Conservation (phyloP, 1,139 yeast species). For the Ashbya aceris region DNA sequence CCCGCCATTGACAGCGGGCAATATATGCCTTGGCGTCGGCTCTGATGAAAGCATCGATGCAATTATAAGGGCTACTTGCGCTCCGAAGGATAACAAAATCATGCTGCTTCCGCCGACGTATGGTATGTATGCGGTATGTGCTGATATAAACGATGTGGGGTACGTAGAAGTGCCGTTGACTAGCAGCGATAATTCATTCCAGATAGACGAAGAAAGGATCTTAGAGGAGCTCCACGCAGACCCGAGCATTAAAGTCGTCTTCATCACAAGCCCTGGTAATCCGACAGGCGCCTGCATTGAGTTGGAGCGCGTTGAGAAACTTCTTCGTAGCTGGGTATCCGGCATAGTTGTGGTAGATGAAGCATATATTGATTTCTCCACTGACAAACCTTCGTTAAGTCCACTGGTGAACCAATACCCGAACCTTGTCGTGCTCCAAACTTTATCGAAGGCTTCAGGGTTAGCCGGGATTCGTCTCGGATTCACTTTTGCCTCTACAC, state of each 20-base stretch:
- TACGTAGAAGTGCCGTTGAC: constrained; percentile 60
- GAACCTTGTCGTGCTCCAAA: constrained; percentile 80
- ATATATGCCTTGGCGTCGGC: constrained; percentile 90
- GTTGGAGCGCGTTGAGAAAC: constrained; percentile 38
- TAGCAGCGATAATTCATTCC: constrained; percentile 47
- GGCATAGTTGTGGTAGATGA: constrained; percentile 87
- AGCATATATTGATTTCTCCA: constrained; percentile 85
- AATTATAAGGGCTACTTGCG: constrained; percentile 73
- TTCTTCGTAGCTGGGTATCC: constrained; percentile 51
- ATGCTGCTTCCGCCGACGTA: constrained; percentile 91
- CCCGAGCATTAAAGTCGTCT: constrained; percentile 56
- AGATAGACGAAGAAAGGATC: constrained; percentile 52
- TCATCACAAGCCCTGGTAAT: constrained; percentile 96
- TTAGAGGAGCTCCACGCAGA: constrained; percentile 46
- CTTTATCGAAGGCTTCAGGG: constrained; percentile 90
- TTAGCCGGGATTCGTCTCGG: constrained; percentile 92
- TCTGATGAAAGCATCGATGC: constrained; percentile 95
- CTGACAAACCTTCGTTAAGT: constrained; percentile 59
- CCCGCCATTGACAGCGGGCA: constrained; percentile 44
- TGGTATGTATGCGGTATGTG: constrained; percentile 92
- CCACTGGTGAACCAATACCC: constrained; percentile 76
- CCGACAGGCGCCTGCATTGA: constrained; percentile 73
- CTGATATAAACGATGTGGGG: constrained; percentile 78
- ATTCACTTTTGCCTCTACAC: constrained; percentile 54
- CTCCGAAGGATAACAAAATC: constrained; percentile 74